A percentile compares a stretch with the other conserved stretches of the same genome.
These are phyloP conservation scores for Xylaria telfairii DNA, from an alignment of 495 filamentous ascomycete species.

Conservation along the genomic window DNA sequence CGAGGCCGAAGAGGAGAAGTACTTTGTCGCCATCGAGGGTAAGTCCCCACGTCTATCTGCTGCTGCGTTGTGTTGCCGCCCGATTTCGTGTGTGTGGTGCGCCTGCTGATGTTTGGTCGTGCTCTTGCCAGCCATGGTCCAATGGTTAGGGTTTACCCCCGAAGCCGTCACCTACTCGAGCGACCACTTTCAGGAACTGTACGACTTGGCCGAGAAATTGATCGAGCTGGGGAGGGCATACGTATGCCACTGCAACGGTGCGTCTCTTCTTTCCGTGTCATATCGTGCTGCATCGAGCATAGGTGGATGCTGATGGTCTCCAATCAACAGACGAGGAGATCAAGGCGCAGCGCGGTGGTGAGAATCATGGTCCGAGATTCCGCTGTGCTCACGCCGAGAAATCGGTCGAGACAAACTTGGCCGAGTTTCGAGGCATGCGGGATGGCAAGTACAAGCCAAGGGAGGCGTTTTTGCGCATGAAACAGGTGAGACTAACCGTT, in stretches of 20 bases:
- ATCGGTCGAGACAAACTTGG: conserved; percentile 74
- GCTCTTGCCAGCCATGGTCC: too few species aligned
- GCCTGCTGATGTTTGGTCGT: too few species aligned
- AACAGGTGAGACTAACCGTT: too few species aligned
- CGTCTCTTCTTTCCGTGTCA: too few species aligned
- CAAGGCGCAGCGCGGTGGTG: conserved; percentile 83
- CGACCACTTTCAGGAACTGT: conserved; percentile 87
- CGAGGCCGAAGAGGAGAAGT: conserved; percentile 79
- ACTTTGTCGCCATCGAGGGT: conserved; percentile 72
- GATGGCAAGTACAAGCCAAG: conserved; percentile 89
- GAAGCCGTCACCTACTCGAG: conserved; percentile 75
- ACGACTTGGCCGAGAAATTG: conserved; percentile 86
- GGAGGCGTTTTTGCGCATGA: conserved; percentile 91
- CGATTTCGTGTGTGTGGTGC: too few species aligned
- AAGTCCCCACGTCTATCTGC: too few species aligned
- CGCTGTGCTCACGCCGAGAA: conserved; percentile 80
- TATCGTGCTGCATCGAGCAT: too few species aligned
- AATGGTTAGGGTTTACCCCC: conserved; percentile 84
- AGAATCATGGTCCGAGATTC: conserved; percentile 69
- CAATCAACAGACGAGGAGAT: too few species aligned
- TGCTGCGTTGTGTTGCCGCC: too few species aligned
- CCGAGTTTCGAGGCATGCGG: conserved; percentile 86
- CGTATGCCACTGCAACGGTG: conserved; percentile 66
- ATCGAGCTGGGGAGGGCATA: conserved; percentile 74
- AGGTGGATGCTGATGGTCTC: too few species aligned